Evolutionary conservation across 2,329 filamentous ascomycete genomes (phyloP), one percentile per base, ranked within the genome.

Genomic region (Coccinonectria pachysandricola): DNA sequence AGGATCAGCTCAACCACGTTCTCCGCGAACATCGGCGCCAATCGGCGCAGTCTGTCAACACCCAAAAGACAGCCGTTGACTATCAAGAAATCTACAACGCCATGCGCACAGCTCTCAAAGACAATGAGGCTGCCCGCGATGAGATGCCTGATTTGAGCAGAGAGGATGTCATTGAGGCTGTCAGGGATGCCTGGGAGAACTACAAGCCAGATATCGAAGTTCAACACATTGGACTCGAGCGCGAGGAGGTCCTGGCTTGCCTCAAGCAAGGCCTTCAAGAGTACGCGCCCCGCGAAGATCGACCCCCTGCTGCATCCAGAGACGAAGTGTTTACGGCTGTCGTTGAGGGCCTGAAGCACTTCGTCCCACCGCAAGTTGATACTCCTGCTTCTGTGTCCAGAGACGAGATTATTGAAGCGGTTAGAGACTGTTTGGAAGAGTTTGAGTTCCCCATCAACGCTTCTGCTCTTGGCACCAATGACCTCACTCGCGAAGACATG

Each of bases 121-220:
- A 81, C 40, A 65, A 71, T 5, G 64, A 74, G 30, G 60, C 62
- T 3, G 56, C 53, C 6, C 46, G 43, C 1, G 44, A 35, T n/a
- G 36, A 53, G 4, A 42, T 63, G 26, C 56, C 50, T 3, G 54
- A 57, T 26, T 56, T 84, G 23, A 78, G 75, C 42, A 74, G 81
- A 39, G 84, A 94, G 24, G 84, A 92, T 32, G 83, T 96, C 18
- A 70, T 96, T 2, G 71, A 81, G 15, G 86, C 87, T 3, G 81
- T 96, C 9, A 77, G 78, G 41, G 86, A 94, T 42, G 88, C 87
- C 1, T 93, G 86, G 75, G 88, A 95, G 49, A 83, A 77, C 28
- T 93, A 93, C 57, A 93, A 93, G 56, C 88, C 88, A 1, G 85
- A 95, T 43, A 85, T 94, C 26, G 79, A 93, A 42, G 68, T 93